A percentile compares a stretch with the other conserved stretches of the same genome.
Evolutionary conservation across 441 rosid species (phyloP).

Genomic region (Jatropha multifida): DNA sequence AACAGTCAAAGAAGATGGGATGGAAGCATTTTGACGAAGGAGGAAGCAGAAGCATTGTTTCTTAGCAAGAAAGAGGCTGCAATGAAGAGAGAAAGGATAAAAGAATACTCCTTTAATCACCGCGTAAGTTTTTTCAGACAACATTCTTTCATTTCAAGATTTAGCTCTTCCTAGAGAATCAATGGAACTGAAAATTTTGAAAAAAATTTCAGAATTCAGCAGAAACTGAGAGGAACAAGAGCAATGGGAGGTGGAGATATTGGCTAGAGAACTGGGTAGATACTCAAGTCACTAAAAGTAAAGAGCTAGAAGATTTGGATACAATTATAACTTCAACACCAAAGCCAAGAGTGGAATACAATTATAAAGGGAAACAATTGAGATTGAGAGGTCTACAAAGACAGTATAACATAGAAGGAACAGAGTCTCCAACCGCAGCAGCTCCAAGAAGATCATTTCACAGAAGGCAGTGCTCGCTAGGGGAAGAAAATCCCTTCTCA

Average conservation of each 20-base stretch:
- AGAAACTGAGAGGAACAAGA: slow-evolving; percentile 64
- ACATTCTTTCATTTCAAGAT: neutral
- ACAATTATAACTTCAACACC: slow-evolving; percentile 37
- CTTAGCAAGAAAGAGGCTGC: slow-evolving; percentile 74
- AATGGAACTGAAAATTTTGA: neutral
- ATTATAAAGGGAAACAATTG: slow-evolving; percentile 35
- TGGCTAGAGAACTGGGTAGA: slow-evolving; percentile 96
- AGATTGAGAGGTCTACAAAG: slow-evolving; percentile 35
- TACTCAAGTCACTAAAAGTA: slow-evolving; percentile 66
- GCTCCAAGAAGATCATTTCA: slow-evolving; percentile 51
- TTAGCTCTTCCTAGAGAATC: neutral
- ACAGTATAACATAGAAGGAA: slow-evolving; percentile 29
- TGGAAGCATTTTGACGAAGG: slow-evolving; percentile 73
- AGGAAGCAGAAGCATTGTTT: slow-evolving; percentile 63
- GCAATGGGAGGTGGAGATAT: slow-evolving; percentile 70
- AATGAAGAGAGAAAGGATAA: slow-evolving; percentile 63
- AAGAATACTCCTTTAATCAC: slow-evolving; percentile 61
- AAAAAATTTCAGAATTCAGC: slow-evolving; percentile 61
- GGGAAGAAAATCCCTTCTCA: slow-evolving; percentile 53
- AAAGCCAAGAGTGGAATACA: slow-evolving; percentile 40
- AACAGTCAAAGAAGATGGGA: slow-evolving; percentile 74
- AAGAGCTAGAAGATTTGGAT: slow-evolving; percentile 80
- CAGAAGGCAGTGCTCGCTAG: slow-evolving; percentile 51
- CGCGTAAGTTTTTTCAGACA: slow-evolving; percentile 42
- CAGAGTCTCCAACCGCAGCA: slow-evolving; percentile 30